phyloP scores from a whole-genome alignment of 371 early-diverging fungal genomes.

The Mortierella sp. region DNA sequence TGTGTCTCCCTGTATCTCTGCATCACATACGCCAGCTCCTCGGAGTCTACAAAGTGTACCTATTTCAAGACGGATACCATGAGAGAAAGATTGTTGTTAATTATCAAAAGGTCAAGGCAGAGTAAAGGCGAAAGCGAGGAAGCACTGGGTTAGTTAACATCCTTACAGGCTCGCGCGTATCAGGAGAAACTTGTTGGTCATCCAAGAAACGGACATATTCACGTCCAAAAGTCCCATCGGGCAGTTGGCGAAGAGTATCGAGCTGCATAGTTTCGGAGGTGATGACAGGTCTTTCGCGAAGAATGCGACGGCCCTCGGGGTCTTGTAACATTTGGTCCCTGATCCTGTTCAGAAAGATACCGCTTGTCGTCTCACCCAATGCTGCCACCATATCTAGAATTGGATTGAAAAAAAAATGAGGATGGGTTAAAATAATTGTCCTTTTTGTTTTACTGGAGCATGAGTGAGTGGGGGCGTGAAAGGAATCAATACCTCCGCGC shows the following conservation, averaged over 20 bases:
- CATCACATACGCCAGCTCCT: slow-evolving; percentile 95
- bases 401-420: neutral
- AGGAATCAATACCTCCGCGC: slow-evolving; percentile 73
- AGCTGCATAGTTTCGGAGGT: slow-evolving; percentile 76
- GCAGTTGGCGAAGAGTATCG: slow-evolving; percentile 70
- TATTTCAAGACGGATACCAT: slow-evolving; percentile 29
- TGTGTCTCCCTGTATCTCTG: slow-evolving; percentile 93
- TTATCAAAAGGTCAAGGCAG: neutral
- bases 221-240: slow-evolving; percentile 88
- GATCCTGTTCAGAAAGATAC: slow-evolving; percentile 72
- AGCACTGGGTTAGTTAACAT: no score
- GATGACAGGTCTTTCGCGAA: slow-evolving; percentile 86
- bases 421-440: neutral
- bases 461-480: neutral
- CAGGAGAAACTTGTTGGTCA: slow-evolving; percentile 84
- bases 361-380: slow-evolving; percentile 92
- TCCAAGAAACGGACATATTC: slow-evolving; percentile 87
- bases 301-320: slow-evolving; percentile 83
- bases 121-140: no score
- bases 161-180: slow-evolving; percentile 84
- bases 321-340: slow-evolving; percentile 86
- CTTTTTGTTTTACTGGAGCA: neutral
- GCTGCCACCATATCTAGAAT: slow-evolving; percentile 90
- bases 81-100: neutral
- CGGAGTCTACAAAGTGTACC: slow-evolving; percentile 89